phyloP scores from a whole-genome alignment of 768 basidiomycete species.

The Gyrodon lividus region DNA sequence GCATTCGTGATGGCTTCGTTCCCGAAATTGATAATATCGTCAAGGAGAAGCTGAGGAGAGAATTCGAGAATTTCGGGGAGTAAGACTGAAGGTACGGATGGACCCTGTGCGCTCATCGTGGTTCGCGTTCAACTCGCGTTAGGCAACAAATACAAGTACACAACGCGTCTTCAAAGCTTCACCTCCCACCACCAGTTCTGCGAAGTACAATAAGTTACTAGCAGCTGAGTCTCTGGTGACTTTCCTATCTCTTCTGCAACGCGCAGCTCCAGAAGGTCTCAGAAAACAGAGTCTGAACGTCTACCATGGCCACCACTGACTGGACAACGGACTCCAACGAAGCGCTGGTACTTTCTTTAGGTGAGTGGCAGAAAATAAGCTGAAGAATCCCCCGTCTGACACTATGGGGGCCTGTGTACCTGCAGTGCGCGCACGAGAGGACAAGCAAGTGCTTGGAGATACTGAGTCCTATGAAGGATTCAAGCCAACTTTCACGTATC shows the following conservation, averaged over 20 bases:
- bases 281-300: not conserved
- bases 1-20: slow-evolving; percentile 77
- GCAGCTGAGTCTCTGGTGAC: not conserved
- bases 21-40: slow-evolving; percentile 82
- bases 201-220: not conserved
- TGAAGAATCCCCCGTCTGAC: not conserved
- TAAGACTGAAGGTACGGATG: slow-evolving; percentile 24
- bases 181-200: not conserved
- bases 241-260: not conserved
- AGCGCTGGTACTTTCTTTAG: slow-evolving; percentile 70
- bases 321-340: slow-evolving; percentile 85
- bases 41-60: slow-evolving; percentile 79
- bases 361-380: slow-evolving; percentile 38
- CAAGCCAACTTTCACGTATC: slow-evolving; percentile 91
- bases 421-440: slow-evolving; percentile 68
- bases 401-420: not conserved
- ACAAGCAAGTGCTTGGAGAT: slow-evolving; percentile 54
- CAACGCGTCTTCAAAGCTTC: slow-evolving; percentile 23
- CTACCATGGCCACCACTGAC: slow-evolving; percentile 34
- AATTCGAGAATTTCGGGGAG: slow-evolving; percentile 69
- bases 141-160: slow-evolving; percentile 21
- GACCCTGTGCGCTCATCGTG: slow-evolving; percentile 28
- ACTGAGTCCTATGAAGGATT: slow-evolving; percentile 67
- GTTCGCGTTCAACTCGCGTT: slow-evolving; percentile 2
- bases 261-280: not conserved